Evolutionary conservation across 371 early-diverging fungal species (phyloP).

Genomic region (Homolaphlyctis polyrhiza): DNA sequence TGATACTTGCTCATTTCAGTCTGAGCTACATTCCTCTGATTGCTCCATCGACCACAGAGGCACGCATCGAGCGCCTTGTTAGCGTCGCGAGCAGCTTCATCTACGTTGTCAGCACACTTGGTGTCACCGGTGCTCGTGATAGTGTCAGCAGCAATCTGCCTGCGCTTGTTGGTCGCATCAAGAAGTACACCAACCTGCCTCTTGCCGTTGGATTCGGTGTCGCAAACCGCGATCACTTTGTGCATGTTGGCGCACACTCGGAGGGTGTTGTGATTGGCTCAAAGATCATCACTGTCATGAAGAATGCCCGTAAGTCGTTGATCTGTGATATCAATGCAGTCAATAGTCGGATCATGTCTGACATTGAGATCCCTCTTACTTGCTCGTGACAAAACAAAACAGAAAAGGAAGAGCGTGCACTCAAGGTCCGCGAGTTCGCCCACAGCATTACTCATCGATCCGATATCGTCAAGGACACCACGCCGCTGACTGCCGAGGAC

Average conservation of each 20-base stretch:
- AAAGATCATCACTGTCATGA: constrained; percentile 75
- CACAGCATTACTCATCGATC: constrained; percentile 17
- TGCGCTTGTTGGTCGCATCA: constrained; percentile 66
- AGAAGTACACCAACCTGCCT: constrained; percentile 65
- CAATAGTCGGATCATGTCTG: too few relatives aligned
- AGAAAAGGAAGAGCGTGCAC: constrained; percentile 37
- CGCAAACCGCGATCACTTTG: constrained; percentile 80
- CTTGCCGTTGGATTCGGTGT: constrained; percentile 98
- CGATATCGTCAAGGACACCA: not conserved
- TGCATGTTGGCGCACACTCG: constrained; percentile 72
- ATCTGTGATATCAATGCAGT: not conserved
- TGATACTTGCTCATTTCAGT: constrained; percentile 17
- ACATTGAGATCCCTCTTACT: too few relatives aligned
- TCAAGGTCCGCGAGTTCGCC: constrained; percentile 25
- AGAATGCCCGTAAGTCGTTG: constrained; percentile 37
- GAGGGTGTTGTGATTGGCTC: constrained; percentile 96
- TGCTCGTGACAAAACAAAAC: too few relatives aligned
- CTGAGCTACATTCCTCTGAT: constrained; percentile 91
- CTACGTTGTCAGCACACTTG: constrained; percentile 90
- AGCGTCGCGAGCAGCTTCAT: constrained; percentile 85
- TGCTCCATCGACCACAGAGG: constrained; percentile 86
- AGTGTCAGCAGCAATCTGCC: constrained; percentile 68
- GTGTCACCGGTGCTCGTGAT: constrained; percentile 82
- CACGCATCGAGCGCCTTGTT: constrained; percentile 73
- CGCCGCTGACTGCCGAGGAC: not conserved